Percentiles rank a stretch among this genome's conserved stretches.
phyloP scores from a whole-genome alignment of 2,329 filamentous ascomycete species.

The Trichoderma sp. region DNA sequence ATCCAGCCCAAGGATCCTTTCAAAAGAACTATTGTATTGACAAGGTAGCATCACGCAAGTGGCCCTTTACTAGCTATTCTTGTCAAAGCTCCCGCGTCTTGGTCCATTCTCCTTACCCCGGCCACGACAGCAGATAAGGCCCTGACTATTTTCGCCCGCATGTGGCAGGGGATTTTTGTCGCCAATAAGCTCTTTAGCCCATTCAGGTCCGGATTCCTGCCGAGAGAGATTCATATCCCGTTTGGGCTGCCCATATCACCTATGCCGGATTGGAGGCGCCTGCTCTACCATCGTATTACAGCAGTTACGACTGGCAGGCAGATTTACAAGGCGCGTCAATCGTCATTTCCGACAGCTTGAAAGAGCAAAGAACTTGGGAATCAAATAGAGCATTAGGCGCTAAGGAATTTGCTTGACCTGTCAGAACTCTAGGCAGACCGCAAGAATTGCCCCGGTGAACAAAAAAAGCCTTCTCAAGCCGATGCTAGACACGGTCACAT shows the following conservation, averaged over 20 bases:
- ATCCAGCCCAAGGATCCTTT: neutral
- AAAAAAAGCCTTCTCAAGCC: neutral
- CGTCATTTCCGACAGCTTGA: neutral
- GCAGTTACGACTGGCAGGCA: neutral
- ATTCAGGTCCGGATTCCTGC: slow-evolving; percentile 9
- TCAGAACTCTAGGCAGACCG: neutral
- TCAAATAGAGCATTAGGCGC: neutral
- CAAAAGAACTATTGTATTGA: slow-evolving; percentile 12
- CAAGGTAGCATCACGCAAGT: slow-evolving; percentile 21
- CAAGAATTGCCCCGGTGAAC: neutral
- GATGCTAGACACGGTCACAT: neutral
- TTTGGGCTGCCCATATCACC: neutral
- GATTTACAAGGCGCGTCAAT: neutral
- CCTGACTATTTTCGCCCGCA: neutral
- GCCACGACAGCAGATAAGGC: slow-evolving; percentile 4
- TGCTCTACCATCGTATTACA: neutral
- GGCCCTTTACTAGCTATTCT: slow-evolving; percentile 9
- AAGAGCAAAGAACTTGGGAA: neutral
- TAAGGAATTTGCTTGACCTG: neutral
- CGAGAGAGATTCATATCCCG: slow-evolving; percentile 11
- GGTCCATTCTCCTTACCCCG: neutral
- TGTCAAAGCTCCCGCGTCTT: neutral
- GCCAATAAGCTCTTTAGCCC: neutral
- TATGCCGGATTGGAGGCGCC: neutral
- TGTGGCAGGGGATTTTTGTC: neutral